A percentile compares a stretch with the other conserved stretches of the same genome.
Conservation (phyloP, 2,329 filamentous ascomycete species). For the Ophiostoma sp. region DNA sequence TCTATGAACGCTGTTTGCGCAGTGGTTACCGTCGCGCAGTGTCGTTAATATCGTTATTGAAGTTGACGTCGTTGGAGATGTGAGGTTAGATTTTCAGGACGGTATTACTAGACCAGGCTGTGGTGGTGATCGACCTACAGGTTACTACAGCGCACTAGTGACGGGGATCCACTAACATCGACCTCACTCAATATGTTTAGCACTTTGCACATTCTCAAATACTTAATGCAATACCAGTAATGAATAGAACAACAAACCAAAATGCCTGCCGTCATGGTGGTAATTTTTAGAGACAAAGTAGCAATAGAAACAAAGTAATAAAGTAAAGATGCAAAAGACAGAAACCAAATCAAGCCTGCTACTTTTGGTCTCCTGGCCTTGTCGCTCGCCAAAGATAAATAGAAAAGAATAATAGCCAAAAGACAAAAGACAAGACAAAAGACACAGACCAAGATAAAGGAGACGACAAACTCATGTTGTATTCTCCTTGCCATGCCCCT, state of each 20-base stretch:
- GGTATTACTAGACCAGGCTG: neutral
- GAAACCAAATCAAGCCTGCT: neutral
- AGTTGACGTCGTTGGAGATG: neutral
- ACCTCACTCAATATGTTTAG: neutral
- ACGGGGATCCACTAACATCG: neutral
- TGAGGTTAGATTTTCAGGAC: conserved; percentile 1
- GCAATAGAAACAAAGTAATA: neutral
- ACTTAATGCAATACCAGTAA: neutral
- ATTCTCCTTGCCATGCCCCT: conserved; percentile 5
- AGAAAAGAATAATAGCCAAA: neutral
- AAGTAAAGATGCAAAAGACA: neutral
- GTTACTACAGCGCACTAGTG: neutral
- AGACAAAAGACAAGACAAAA: neutral
- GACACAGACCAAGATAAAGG: neutral
- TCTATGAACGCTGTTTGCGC: neutral
- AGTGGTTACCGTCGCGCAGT: neutral
- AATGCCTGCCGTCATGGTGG: neutral
- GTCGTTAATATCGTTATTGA: neutral
- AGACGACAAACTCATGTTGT: neutral
- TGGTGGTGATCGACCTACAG: neutral
- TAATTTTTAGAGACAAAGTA: neutral
- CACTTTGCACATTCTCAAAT: neutral
- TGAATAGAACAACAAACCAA: neutral
- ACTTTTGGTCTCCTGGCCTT: conserved; percentile 6
- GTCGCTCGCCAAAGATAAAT: neutral